Evolutionary conservation across 345 rosid species (phyloP).

Genomic region (Pistacia vera): DNA sequence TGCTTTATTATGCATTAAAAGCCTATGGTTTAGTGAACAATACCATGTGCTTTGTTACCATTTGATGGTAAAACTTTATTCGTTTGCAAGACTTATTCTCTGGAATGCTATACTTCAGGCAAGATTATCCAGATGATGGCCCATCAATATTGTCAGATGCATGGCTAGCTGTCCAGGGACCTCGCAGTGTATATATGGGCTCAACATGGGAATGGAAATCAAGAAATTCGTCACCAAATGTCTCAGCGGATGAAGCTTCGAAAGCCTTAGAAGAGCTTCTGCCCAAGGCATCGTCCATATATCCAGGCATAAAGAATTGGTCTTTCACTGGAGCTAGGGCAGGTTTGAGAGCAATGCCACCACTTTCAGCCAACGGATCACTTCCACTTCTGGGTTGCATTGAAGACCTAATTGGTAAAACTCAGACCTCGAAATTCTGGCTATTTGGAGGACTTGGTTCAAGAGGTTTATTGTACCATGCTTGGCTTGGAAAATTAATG

Average conservation of each 20-base stretch:
- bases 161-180: conserved; percentile 85
- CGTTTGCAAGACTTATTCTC: background rate
- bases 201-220: conserved; percentile 97
- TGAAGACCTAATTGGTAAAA: conserved; percentile 44
- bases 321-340: conserved; percentile 66
- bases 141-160: conserved; percentile 86
- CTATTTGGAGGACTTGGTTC: conserved; percentile 89
- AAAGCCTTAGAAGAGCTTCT: conserved; percentile 74
- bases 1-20: background rate
- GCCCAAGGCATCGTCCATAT: conserved; percentile 68
- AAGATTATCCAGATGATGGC: conserved; percentile 57
- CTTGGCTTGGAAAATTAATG: conserved; percentile 72
- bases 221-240: conserved; percentile 58
- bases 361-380: conserved; percentile 70
- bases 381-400: conserved; percentile 82
- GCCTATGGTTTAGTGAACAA: background rate
- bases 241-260: conserved; percentile 71
- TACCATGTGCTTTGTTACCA: background rate
- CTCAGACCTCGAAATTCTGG: conserved; percentile 59
- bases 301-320: conserved; percentile 74
- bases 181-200: conserved; percentile 59
- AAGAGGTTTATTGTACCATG: conserved; percentile 84
- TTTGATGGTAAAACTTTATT: background rate
- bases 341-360: conserved; percentile 94
- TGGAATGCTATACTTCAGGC: conserved; percentile 44